Evolutionary conservation across 352 stramenopile genomes (phyloP), one percentile per base, ranked within the genome.

Genomic region (Globisporangium barbulae): DNA sequence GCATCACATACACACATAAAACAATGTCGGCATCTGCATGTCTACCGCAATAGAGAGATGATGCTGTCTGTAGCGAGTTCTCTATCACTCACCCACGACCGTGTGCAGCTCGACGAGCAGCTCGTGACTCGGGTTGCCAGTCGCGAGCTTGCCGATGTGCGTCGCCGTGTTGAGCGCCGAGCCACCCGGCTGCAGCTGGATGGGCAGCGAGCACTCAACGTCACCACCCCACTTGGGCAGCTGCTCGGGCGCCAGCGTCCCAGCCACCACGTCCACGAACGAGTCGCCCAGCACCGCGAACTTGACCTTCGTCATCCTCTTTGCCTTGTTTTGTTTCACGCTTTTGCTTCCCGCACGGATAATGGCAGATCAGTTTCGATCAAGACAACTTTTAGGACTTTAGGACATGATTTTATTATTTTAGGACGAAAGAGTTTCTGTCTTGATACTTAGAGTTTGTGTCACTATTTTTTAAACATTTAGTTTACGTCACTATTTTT

Each of bases 131-230:
- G 65, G 37, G 49, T 76, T 71, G 55, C 50, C 33, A 0, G 30
- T 63, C 37, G 69, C 71, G 55, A 95, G 71, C 54, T 78, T 90
- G 45, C 80, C 80, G 48, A 94, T 67, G 56, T 94, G 83, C 50
- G 85, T 93, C 6, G 85, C 85, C 22, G 87, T 95, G 74, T 95
- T 95, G 63, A 92, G 75, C 45, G 85, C 85, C 55, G 85, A 94
- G 62, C 87, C 87, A 22, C 87, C 85, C 0, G 87, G 83, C 64
- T 93, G 86, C 63, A 93, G 70, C 65, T 90, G 63, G 52, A 94
- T 93, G 9, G 81, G 75, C 13, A 64, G 75, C 45, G 67, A 74
- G 70, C 81, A 88, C 63, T 92, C 85, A 22, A 88, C 76, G 64
- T 94, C 87, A 12, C 81, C 75, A 25, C 87, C 87, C 87, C 84